Evolutionary conservation across 805 yeast genomes (phyloP), one percentile per base, ranked within the genome.

Genomic region (Candida suzukii): DNA sequence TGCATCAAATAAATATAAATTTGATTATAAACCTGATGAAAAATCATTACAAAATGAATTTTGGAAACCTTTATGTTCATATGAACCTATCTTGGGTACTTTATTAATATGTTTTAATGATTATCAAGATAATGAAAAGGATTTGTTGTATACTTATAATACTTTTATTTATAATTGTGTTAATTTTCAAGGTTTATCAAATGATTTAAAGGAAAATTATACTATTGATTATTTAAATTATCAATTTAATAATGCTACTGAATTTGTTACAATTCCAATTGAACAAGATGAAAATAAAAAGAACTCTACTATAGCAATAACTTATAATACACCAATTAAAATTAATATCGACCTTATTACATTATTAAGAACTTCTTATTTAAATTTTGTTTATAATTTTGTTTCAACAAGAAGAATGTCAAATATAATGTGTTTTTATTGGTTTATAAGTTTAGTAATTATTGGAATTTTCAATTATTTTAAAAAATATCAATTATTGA

Each of bases 21-120:
- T 44, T 38, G 60, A 56, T 24, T 55, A 35, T 41, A 2, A n/a
- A 3, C 13, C 16, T 3, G 16, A 16, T 25, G 25, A 20, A 13
- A 10, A n/a, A 49, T 5, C 30, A 8, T 16, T 35, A 9, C n/a
- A n/a, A n/a, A 49, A 38, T 36, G 20, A 35, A 12, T 54, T 49
- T 19, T 58, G 60, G 58, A 40, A 35, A 24, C 47, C 56, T 3
- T 27, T 42, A 14, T 58, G 63, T 41, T 40, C 35, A 16, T 54
- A 56, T 39, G 54, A 51, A 34, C 63, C 63, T 1, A 35, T 50
- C 4, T 24, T 48, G 21, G 59, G 57, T 0, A 54, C 61, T 1
- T 18, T 53, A 14, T 36, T 54, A n/a, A 13, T 47, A 4, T 58
- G 63, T 41, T 46, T 55, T 24, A 37, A 50, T n/a, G 53, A 53